Conservation (phyloP, 371 early-diverging fungal species). For the Mucor racemosus region DNA sequence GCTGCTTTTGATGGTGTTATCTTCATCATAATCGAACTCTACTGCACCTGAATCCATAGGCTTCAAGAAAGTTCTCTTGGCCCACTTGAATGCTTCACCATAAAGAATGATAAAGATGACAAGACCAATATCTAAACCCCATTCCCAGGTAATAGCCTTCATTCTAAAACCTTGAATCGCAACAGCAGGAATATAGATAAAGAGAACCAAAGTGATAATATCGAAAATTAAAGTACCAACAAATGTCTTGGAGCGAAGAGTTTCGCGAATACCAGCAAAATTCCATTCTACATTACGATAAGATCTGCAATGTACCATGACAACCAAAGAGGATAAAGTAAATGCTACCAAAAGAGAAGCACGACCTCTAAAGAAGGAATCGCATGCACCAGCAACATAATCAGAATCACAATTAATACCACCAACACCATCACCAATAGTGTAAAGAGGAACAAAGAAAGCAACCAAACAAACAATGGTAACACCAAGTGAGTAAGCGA, state of each 20-base stretch:
- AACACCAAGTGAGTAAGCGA: conserved; percentile 48
- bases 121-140: conserved; percentile 66
- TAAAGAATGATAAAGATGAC: conserved; percentile 55
- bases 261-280: conserved; percentile 36
- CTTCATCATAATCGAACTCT: neutral
- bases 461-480: conserved; percentile 63
- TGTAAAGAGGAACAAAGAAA: conserved; percentile 63
- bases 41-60: conserved; percentile 28
- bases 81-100: conserved; percentile 58
- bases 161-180: conserved; percentile 72
- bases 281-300: conserved; percentile 66
- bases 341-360: conserved; percentile 65
- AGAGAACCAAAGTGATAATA: conserved; percentile 53
- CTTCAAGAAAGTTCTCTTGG: conserved; percentile 38
- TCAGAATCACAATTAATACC: conserved; percentile 65
- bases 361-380: conserved; percentile 71
- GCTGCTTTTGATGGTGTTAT: neutral
- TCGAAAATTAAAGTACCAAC: conserved; percentile 56
- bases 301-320: conserved; percentile 71
- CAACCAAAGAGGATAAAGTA: conserved; percentile 59
- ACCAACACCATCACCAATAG: conserved; percentile 58
- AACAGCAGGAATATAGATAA: conserved; percentile 70
- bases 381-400: conserved; percentile 59
- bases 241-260: conserved; percentile 57
- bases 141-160: conserved; percentile 70